These are phyloP conservation scores for Talaromyces stipitatus DNA, from an alignment of 495 filamentous ascomycete species.

Conservation along the genomic window DNA sequence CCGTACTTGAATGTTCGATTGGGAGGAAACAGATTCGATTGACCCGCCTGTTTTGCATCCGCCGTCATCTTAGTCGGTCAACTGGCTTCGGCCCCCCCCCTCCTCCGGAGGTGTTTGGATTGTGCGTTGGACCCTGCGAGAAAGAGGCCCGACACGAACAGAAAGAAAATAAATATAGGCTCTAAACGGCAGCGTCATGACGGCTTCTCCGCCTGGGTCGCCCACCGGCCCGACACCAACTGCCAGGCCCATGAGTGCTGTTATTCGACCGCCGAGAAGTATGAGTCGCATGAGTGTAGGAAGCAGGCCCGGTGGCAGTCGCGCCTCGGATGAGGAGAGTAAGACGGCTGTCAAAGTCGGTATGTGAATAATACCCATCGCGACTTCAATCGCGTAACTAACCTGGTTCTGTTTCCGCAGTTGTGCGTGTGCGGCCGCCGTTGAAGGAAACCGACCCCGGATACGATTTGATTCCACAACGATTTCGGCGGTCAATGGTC, in stretches of 20 bases:
- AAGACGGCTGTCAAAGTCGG: constrained; percentile 99
- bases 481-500: constrained; percentile 89
- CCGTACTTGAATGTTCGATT: not conserved
- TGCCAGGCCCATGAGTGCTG: constrained; percentile 72
- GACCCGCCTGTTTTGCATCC: not conserved
- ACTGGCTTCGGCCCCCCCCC: not conserved
- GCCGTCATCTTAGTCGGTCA: not conserved
- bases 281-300: constrained; percentile 85
- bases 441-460: constrained; percentile 79
- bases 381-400: constrained; percentile 9
- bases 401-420: constrained; percentile 35
- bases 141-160: not conserved
- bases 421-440: constrained; percentile 90
- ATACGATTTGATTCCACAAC: constrained; percentile 88
- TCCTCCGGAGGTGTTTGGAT: not conserved
- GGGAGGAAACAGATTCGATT: not conserved
- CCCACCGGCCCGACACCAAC: constrained; percentile 46
- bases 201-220: constrained; percentile 52
- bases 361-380: constrained; percentile 45
- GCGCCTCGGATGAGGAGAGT: constrained; percentile 87
- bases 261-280: constrained; percentile 75
- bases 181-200: constrained; percentile 28
- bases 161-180: not conserved
- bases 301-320: constrained; percentile 72
- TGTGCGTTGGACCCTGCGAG: not conserved